Evolutionary conservation across 2,329 filamentous ascomycete species (phyloP), one percentile per base, ranked within the genome.

Genomic region (Calonectria pteridis): DNA sequence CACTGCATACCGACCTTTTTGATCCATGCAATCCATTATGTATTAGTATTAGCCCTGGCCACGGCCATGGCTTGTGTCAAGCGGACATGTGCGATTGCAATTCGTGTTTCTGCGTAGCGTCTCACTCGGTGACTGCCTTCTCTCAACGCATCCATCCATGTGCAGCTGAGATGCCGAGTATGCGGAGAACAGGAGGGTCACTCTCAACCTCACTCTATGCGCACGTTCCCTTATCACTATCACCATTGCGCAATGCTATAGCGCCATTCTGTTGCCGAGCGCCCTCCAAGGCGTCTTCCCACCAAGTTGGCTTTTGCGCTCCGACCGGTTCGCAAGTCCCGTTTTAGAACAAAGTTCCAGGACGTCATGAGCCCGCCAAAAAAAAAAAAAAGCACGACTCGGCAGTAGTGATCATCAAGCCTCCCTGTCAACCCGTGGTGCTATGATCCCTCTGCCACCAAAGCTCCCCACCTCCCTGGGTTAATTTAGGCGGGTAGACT

Each of bases 401-500:
- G 53, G 66, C 49, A 43, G 66, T 43, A 53, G 37, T 63, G 69
- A 67, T 63, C 51, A 49, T 63, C 63, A 37, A 28, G 64, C 65
- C 69, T 51, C 51, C 53, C 62, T 59, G 40, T 62, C 63, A 53
- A 51, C n/a, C 18, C n/a, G 49, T n/a, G 14, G 64, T 51, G 55
- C 67, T 40, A 26, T 40, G 43, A 49, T 43, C 59, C 43, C 59
- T 20, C 23, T 58, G 49, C 40, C 59, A 58, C 59, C 49, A 65
- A 37, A 71, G 68, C 59, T 58, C 68, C n/a, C 50, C 29, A 23
- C 49, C 37, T n/a, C 1, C 26, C 31, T 26, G 58, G 62, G 53
- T 64, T 67, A 72, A 67, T 46, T 46, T 72, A 63, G 53, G 63
- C 69, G 26, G 43, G 63, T 20, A 62, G 43, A 53, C 62, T n/a